phyloP scores from a whole-genome alignment of 148 eudicot genomes.

The Chenopodium album region DNA sequence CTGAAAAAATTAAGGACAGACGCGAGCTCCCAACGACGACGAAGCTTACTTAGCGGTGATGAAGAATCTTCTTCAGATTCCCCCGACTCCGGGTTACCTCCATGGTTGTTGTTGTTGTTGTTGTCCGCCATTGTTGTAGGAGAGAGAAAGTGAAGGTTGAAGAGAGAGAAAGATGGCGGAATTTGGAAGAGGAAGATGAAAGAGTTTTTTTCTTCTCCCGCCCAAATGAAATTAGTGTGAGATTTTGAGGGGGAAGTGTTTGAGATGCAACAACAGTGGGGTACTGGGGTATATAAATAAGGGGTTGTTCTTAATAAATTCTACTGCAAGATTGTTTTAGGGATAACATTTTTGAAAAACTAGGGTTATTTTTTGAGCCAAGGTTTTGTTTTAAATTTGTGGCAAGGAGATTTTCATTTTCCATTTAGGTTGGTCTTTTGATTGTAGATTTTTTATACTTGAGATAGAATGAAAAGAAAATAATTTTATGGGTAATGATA shows the following conservation, averaged over 20 bases:
- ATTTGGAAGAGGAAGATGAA: not conserved
- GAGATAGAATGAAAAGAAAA: no score
- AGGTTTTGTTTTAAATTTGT: not conserved
- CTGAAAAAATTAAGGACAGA: slow-evolving; percentile 63
- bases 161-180: slow-evolving; percentile 13
- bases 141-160: not conserved
- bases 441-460: no score
- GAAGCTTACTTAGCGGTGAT: slow-evolving; percentile 37
- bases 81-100: not conserved
- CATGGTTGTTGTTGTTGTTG: not conserved
- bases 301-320: not conserved
- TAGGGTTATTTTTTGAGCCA: slow-evolving; percentile 15
- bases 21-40: slow-evolving; percentile 75
- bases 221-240: slow-evolving; percentile 21
- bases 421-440: no score
- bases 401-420: no score
- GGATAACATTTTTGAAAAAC: not conserved
- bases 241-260: not conserved
- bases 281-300: not conserved
- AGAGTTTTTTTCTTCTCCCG: slow-evolving; percentile 22
- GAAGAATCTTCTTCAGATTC: slow-evolving; percentile 22
- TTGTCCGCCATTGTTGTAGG: slow-evolving; percentile 17
- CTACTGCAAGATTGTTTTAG: not conserved
- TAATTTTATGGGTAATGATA: no score
- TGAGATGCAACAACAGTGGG: not conserved